phyloP scores from a whole-genome alignment of 2,329 filamentous ascomycete genomes.

The Nothophoma quercina region DNA sequence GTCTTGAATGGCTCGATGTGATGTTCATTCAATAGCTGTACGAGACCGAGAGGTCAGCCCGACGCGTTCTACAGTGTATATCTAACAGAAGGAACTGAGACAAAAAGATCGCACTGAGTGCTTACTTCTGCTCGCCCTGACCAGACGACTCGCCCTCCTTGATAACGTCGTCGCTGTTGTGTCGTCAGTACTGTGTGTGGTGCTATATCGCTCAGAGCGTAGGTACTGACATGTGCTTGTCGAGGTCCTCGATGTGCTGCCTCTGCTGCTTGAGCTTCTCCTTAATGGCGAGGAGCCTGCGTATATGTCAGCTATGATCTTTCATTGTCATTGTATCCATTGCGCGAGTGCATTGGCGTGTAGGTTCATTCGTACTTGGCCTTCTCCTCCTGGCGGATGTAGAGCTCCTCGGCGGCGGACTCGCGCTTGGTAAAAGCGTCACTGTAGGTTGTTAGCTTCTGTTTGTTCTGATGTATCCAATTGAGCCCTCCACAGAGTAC shows the following conservation, averaged over 20 bases:
- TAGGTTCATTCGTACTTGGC: slow-evolving; percentile 68
- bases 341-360: background rate
- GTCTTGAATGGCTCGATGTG: background rate
- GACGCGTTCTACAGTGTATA: slow-evolving; percentile 23
- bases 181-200: slow-evolving; percentile 22
- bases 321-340: background rate
- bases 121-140: slow-evolving; percentile 67
- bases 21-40: slow-evolving; percentile 23
- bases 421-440: slow-evolving; percentile 95
- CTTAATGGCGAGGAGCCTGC: slow-evolving; percentile 73
- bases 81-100: slow-evolving; percentile 22
- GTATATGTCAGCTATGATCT: slow-evolving; percentile 21
- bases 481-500: too few relatives aligned
- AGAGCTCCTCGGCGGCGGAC: slow-evolving; percentile 82
- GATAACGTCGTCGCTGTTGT: slow-evolving; percentile 75
- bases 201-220: background rate
- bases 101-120: slow-evolving; percentile 19
- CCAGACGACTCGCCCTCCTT: slow-evolving; percentile 68
- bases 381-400: slow-evolving; percentile 86
- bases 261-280: slow-evolving; percentile 76
- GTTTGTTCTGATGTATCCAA: background rate
- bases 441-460: slow-evolving; percentile 56
- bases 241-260: slow-evolving; percentile 82
- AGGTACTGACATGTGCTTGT: slow-evolving; percentile 78
- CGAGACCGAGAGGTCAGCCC: slow-evolving; percentile 28